These are phyloP conservation scores for Sicyos edulis DNA, from an alignment of 306 rosid species.

Conservation along the genomic window DNA sequence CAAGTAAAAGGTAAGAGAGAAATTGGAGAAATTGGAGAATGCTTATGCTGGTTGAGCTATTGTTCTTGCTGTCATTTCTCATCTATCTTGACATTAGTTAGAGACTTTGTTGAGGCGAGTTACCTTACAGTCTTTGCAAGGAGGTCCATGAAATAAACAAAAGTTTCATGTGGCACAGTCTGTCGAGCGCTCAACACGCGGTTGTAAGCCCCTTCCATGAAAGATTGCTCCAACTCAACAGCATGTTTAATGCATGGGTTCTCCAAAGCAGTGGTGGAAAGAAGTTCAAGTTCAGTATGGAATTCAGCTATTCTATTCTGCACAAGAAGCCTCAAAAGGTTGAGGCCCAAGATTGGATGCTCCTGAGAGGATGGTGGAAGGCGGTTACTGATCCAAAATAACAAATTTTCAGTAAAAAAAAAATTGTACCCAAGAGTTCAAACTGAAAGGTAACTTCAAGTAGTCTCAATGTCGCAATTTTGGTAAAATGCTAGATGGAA, in stretches of 20 bases:
- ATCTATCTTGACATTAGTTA: neutral
- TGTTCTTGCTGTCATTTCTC: neutral
- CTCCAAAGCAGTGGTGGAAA: conserved; percentile 77
- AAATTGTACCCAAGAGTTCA: neutral
- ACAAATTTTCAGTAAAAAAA: conserved; percentile 9
- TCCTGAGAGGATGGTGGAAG: conserved; percentile 84
- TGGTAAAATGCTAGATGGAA: neutral
- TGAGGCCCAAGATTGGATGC: conserved; percentile 91
- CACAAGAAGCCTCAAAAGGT: conserved; percentile 87
- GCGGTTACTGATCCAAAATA: conserved; percentile 48
- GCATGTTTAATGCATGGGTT: conserved; percentile 91
- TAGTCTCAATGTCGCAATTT: conserved; percentile 13
- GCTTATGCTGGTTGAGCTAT: too few relatives aligned
- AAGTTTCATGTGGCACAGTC: conserved; percentile 84
- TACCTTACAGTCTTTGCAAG: conserved; percentile 96
- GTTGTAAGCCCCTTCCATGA: conserved; percentile 99
- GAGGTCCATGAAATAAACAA: conserved; percentile 90
- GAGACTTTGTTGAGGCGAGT: neutral
- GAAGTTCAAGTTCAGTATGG: conserved; percentile 91
- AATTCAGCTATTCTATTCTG: conserved; percentile 98
- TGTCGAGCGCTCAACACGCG: conserved; percentile 92
- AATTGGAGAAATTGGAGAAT: too few relatives aligned
- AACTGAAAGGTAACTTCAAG: neutral
- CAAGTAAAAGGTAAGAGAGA: too few relatives aligned
- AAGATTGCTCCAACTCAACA: conserved; percentile 97